A percentile compares a stretch with the other conserved stretches of the same genome.
These are phyloP conservation scores for Hortaea werneckii DNA, from an alignment of 2,329 filamentous ascomycete species.

Conservation along the genomic window DNA sequence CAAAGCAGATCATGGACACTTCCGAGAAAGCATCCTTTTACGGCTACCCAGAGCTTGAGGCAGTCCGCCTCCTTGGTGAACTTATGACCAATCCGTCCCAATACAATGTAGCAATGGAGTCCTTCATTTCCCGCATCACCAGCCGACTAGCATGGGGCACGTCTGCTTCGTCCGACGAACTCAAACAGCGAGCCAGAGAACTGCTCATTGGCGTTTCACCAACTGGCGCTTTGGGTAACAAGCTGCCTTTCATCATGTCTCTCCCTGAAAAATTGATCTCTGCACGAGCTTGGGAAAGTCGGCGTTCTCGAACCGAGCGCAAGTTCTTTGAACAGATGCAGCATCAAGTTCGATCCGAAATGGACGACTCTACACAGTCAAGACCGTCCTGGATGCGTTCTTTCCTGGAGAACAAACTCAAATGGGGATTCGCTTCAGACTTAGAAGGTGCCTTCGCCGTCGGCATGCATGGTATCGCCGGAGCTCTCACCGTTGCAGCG, in stretches of 20 bases:
- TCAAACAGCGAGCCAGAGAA: conserved; percentile 38
- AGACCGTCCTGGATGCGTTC: conserved; percentile 34
- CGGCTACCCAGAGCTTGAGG: conserved; percentile 35
- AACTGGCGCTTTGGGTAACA: conserved; percentile 36
- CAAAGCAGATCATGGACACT: conserved; percentile 36
- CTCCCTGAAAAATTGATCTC: conserved; percentile 34
- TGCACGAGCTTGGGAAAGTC: conserved; percentile 36
- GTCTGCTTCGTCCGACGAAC: conserved; percentile 34
- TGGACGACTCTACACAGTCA: conserved; percentile 17
- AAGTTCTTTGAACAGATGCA: conserved; percentile 37
- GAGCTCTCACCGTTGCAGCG: conserved; percentile 37
- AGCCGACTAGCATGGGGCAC: conserved; percentile 38
- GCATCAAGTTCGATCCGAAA: conserved; percentile 28
- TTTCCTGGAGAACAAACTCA: conserved; percentile 30
- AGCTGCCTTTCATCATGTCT: conserved; percentile 35
- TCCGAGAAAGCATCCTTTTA: conserved; percentile 32
- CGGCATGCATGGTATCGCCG: conserved; percentile 39
- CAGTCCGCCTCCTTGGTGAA: conserved; percentile 35
- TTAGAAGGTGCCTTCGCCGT: conserved; percentile 37
- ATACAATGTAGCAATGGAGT: conserved; percentile 36
- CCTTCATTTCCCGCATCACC: conserved; percentile 38
- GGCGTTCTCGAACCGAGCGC: conserved; percentile 33
- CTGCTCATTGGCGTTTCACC: conserved; percentile 37
- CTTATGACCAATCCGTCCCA: conserved; percentile 32
- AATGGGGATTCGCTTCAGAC: conserved; percentile 30